These are phyloP conservation scores for Nyctanthes arbortristis DNA, from an alignment of 257 asterid genomes.

Conservation along the genomic window DNA sequence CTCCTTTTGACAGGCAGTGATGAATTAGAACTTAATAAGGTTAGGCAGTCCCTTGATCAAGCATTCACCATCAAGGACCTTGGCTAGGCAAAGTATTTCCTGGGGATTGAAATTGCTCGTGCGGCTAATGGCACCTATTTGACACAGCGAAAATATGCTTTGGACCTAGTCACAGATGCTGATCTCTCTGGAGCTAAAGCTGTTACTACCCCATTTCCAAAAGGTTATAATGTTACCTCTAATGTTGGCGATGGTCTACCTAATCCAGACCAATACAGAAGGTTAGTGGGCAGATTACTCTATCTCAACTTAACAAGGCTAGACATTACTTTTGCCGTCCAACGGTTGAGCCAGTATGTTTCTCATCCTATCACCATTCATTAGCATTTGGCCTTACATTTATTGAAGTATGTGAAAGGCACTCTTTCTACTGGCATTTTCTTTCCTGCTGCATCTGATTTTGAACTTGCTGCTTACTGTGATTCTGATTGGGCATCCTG, in stretches of 20 bases:
- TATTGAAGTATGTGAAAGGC: background rate
- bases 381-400: background rate
- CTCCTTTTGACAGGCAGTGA: background rate
- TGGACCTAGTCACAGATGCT: background rate
- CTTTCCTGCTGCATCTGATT: background rate
- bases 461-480: background rate
- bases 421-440: background rate
- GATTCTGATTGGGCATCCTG: constrained; percentile 13
- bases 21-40: background rate
- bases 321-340: background rate
- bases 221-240: too few species aligned
- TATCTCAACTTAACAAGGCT: background rate
- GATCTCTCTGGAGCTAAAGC: background rate
- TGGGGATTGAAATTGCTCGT: constrained; percentile 1
- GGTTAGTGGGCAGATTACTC: background rate
- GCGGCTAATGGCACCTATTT: background rate
- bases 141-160: background rate
- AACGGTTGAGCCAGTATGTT: background rate
- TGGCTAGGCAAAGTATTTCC: background rate
- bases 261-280: background rate
- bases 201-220: background rate
- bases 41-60: background rate
- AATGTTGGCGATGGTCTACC: too few species aligned
- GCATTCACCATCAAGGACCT: background rate
- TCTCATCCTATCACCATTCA: fast-evolving